A percentile compares a stretch with the other conserved stretches of the same genome.
Evolutionary conservation across 1,284 basidiomycete species (phyloP).

Genomic region (Schizopora paradoxa): DNA sequence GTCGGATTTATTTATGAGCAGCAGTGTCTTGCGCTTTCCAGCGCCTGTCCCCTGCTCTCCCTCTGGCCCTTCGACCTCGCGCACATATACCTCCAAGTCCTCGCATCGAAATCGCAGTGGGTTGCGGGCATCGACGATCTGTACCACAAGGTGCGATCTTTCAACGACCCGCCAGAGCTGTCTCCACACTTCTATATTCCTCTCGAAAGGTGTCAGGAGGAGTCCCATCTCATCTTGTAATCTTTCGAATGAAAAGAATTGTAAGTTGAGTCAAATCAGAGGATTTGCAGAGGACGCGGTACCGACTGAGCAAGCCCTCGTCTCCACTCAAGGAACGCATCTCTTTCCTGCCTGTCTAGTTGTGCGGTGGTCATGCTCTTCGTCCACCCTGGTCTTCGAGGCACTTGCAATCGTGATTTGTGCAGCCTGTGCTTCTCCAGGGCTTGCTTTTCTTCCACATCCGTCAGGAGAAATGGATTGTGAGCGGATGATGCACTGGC

Average conservation of each 20-base stretch:
- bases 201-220: conserved; percentile 90
- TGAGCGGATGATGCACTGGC: conserved; percentile 40
- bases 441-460: conserved; percentile 78
- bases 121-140: conserved; percentile 95
- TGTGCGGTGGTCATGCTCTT: conserved; percentile 70
- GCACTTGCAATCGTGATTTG: conserved; percentile 71
- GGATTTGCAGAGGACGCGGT: conserved; percentile 17
- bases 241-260: conserved; percentile 33
- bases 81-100: conserved; percentile 86
- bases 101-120: conserved; percentile 88
- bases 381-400: conserved; percentile 83
- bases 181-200: conserved; percentile 95
- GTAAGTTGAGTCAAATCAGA: conserved; percentile 8
- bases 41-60: conserved; percentile 74
- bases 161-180: conserved; percentile 95
- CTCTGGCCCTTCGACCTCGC: conserved; percentile 71
- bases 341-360: conserved; percentile 83
- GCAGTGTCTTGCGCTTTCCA: conserved; percentile 68
- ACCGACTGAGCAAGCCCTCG: conserved; percentile 83
- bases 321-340: conserved; percentile 87
- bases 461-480: conserved; percentile 86
- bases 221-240: conserved; percentile 77
- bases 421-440: conserved; percentile 71
- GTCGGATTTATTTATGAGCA: conserved; percentile 97
- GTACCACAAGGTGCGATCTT: conserved; percentile 88